Evolutionary conservation across 139 green algal genomes (phyloP).

Genomic region (Pseudopediastrum boryanum): DNA sequence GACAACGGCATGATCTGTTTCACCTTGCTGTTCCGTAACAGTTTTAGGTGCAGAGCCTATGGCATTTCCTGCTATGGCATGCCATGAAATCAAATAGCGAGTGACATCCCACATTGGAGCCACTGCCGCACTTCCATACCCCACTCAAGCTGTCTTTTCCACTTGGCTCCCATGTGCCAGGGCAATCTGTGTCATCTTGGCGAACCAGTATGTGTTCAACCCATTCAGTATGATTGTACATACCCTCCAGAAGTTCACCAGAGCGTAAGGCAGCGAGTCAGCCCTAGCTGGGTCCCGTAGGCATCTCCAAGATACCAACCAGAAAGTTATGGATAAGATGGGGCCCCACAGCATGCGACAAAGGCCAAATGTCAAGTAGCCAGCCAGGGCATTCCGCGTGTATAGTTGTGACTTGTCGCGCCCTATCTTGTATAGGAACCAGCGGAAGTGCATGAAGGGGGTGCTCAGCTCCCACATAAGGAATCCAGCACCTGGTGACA

Average conservation of each 20-base stretch:
- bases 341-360: conserved; percentile 56
- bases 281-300: conserved; percentile 12
- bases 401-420: conserved; percentile 32
- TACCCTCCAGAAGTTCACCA: conserved; percentile 34
- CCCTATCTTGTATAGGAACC: conserved; percentile 62
- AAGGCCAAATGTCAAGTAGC: conserved; percentile 51
- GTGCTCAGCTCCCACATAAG: conserved; percentile 58
- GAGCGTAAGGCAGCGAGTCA: conserved; percentile 10
- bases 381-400: conserved; percentile 36
- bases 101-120: no score
- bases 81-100: no score
- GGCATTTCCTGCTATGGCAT: no score
- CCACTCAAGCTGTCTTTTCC: neutral
- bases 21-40: no score
- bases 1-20: no score
- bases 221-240: conserved; percentile 38
- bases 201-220: conserved; percentile 55
- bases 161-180: neutral
- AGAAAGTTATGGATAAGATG: conserved; percentile 11
- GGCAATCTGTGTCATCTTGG: conserved; percentile 52
- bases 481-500: conserved; percentile 47
- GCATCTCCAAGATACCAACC: neutral
- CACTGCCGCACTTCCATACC: no score
- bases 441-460: conserved; percentile 61
- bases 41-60: no score